Percentiles rank a stretch among this genome's conserved stretches.
Evolutionary conservation across 164 flowering plant genomes (phyloP).

Genomic region (Nelumbo lutea): DNA sequence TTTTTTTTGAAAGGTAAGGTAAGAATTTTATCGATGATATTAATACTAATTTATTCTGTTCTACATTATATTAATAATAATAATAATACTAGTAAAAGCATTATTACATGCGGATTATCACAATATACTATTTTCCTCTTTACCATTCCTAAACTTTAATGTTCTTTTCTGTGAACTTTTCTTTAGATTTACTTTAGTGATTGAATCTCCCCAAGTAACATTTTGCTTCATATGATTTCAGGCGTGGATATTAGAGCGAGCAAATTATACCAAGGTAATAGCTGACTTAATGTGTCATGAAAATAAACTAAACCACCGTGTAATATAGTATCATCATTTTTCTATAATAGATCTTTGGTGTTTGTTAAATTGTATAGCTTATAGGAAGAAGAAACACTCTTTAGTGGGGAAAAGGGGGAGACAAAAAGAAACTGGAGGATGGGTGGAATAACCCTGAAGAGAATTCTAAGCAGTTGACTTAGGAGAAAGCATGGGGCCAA

Average conservation of each 20-base stretch:
- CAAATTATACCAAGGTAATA: constrained; percentile 78
- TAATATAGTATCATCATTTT: not conserved
- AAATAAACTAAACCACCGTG: too few species aligned
- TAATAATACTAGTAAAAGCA: not conserved
- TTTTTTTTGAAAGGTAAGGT: too few species aligned
- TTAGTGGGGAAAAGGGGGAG: too few species aligned
- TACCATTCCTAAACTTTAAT: not conserved
- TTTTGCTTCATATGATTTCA: constrained; percentile 28
- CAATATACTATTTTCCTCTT: not conserved
- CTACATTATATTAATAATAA: too few species aligned
- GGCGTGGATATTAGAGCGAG: constrained; percentile 72
- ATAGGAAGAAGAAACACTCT: not conserved
- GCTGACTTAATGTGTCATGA: constrained; percentile 1
- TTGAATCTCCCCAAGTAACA: not conserved
- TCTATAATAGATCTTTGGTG: not conserved
- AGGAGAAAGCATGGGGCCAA: not conserved
- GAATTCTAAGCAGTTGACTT: not conserved
- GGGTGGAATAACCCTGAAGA: too few species aligned
- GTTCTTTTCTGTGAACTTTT: not conserved
- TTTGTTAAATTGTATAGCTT: not conserved
- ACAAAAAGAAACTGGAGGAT: too few species aligned
- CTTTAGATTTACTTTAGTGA: not conserved
- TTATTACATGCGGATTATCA: not conserved
- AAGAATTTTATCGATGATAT: too few species aligned
- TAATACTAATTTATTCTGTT: too few species aligned